A percentile compares a stretch with the other conserved stretches of the same genome.
Evolutionary conservation across 257 asterid species (phyloP).

Genomic region (Solanum chiquidenum): DNA sequence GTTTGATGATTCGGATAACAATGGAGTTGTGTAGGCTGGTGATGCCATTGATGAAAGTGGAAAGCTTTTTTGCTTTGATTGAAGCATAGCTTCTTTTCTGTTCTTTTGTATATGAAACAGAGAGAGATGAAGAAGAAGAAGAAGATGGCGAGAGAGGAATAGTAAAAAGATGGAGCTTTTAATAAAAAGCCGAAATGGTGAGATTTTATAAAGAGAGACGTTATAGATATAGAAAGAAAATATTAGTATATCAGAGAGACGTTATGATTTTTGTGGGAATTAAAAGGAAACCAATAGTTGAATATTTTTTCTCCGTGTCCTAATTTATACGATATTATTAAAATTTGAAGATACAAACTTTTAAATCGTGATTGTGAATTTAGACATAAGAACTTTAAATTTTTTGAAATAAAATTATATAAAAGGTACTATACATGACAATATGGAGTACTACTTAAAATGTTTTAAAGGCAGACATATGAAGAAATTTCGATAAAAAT

Average conservation of each 20-base stretch:
- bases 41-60: constrained; percentile 9
- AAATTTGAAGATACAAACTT: too few relatives aligned
- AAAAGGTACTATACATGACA: too few relatives aligned
- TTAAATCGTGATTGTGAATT: too few relatives aligned
- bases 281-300: neutral
- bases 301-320: fast-evolving
- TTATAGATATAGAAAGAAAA: neutral
- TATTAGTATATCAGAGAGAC: neutral
- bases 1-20: constrained; percentile 27
- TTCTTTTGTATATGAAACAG: neutral
- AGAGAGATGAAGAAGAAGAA: neutral
- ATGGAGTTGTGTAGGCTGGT: constrained; percentile 17
- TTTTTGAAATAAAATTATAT: too few relatives aligned
- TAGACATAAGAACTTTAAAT: too few relatives aligned
- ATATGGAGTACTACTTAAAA: too few relatives aligned
- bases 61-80: neutral
- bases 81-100: constrained; percentile 8
- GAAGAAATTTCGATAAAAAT: too few relatives aligned
- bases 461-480: too few relatives aligned
- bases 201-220: constrained; percentile 11
- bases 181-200: neutral
- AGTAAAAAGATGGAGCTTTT: neutral
- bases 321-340: too few relatives aligned
- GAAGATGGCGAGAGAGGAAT: neutral
- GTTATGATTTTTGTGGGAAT: neutral